phyloP scores from a whole-genome alignment of 768 basidiomycete species.

The Tubosaeta brunneosetosa region DNA sequence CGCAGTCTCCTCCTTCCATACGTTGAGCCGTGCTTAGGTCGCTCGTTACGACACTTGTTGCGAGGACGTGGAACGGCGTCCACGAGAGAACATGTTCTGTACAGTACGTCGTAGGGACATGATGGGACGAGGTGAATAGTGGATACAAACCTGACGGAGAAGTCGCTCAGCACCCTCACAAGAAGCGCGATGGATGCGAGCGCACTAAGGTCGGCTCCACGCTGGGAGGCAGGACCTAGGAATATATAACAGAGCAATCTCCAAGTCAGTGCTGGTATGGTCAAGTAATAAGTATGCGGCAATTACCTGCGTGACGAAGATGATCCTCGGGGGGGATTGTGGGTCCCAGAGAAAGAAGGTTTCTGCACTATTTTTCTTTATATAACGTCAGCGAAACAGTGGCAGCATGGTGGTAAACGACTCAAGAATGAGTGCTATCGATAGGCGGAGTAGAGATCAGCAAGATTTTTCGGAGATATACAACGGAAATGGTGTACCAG shows the following conservation, averaged over 20 bases:
- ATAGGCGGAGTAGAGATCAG: conserved; percentile 25
- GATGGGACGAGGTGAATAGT: not conserved
- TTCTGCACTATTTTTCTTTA: conserved; percentile 25
- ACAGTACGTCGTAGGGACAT: conserved; percentile 10
- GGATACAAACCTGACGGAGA: conserved; percentile 45
- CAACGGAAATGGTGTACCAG: conserved; percentile 20
- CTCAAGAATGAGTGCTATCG: conserved; percentile 19
- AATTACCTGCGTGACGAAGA: conserved; percentile 28
- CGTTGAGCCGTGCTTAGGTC: conserved; percentile 66
- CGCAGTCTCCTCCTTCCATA: conserved; percentile 48
- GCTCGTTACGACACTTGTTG: conserved; percentile 74
- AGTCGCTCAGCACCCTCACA: conserved; percentile 53
- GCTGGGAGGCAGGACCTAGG: conserved; percentile 36
- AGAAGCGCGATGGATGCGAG: conserved; percentile 74
- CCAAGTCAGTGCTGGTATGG: conserved; percentile 8
- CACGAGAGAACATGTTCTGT: conserved; percentile 32
- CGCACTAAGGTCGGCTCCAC: conserved; percentile 46
- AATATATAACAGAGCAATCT: conserved; percentile 2
- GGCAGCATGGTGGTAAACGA: conserved; percentile 18
- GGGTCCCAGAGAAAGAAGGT: conserved; percentile 26
- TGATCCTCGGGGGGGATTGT: conserved; percentile 29
- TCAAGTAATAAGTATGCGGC: conserved; percentile 12
- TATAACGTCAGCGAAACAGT: conserved; percentile 25
- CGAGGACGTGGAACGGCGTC: conserved; percentile 60
- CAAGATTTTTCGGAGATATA: conserved; percentile 19